A percentile compares a stretch with the other conserved stretches of the same genome.
Evolutionary conservation across 2,329 filamentous ascomycete genomes (phyloP).

Genomic region (Claviceps sp.): DNA sequence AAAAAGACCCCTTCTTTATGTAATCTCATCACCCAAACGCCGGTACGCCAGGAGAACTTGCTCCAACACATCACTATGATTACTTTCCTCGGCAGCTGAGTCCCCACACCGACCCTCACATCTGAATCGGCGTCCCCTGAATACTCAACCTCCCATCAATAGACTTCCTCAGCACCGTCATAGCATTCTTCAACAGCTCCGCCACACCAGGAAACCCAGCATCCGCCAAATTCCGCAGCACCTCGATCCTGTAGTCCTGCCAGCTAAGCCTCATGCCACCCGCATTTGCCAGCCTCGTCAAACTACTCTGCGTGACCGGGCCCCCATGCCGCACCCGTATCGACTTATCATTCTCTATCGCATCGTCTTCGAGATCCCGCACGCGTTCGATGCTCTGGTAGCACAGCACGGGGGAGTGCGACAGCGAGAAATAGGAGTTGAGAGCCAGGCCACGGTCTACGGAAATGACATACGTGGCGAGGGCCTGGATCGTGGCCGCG

Average conservation of each 20-base stretch:
- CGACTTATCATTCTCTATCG: constrained; percentile 24
- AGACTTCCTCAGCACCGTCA: constrained; percentile 55
- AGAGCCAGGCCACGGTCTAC: constrained; percentile 36
- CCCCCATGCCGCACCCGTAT: constrained; percentile 44
- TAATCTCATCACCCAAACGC: no score
- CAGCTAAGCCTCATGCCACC: constrained; percentile 56
- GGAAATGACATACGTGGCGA: constrained; percentile 34
- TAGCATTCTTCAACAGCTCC: constrained; percentile 66
- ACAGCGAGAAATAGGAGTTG: constrained; percentile 40
- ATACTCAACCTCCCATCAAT: constrained; percentile 18
- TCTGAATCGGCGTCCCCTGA: constrained; percentile 9
- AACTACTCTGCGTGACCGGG: constrained; percentile 55
- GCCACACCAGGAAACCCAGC: constrained; percentile 53
- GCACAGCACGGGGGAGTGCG: constrained; percentile 43
- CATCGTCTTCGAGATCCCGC: constrained; percentile 43
- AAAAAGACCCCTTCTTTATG: no score
- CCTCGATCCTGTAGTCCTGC: constrained; percentile 62
- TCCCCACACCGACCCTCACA: neutral
- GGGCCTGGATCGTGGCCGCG: constrained; percentile 26
- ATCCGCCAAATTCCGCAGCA: constrained; percentile 53
- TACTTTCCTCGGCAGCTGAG: constrained; percentile 16
- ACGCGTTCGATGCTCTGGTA: constrained; percentile 42
- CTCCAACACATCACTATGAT: neutral
- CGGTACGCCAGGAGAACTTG: no score
- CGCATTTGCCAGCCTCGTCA: constrained; percentile 47